Conservation (phyloP, 768 basidiomycete species). For the Boletus pseudopeckii region DNA sequence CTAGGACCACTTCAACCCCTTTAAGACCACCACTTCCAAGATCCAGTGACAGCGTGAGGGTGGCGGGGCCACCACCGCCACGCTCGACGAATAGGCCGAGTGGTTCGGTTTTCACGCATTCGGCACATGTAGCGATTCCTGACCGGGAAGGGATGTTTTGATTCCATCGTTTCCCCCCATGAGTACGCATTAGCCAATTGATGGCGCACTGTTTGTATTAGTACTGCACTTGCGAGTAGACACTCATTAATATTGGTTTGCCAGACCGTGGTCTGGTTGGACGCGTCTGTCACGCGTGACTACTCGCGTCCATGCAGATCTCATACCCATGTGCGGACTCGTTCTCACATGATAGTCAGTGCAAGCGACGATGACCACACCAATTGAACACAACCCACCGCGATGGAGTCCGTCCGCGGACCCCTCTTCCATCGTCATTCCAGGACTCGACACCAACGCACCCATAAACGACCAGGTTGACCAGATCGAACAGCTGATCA, state of each 20-base stretch:
- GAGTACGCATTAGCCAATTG: not conserved
- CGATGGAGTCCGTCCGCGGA: slow-evolving; percentile 67
- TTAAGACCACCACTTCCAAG: slow-evolving; percentile 26
- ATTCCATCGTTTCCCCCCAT: slow-evolving; percentile 3
- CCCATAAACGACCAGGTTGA: slow-evolving; percentile 81
- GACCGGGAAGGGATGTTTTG: slow-evolving; percentile 64
- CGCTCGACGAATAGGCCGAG: slow-evolving; percentile 66
- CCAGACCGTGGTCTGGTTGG: too few relatives aligned
- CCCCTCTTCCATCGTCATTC: slow-evolving; percentile 60
- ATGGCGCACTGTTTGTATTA: not conserved
- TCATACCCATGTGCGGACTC: not conserved
- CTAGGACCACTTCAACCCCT: slow-evolving; percentile 17
- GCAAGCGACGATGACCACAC: slow-evolving; percentile 31
- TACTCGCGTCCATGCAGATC: too few relatives aligned
- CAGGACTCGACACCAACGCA: slow-evolving; percentile 69
- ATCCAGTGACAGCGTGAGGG: slow-evolving; percentile 27
- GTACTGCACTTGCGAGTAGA: not conserved
- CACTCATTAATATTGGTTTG: too few relatives aligned
- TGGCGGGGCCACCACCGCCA: slow-evolving; percentile 58
- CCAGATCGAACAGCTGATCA: slow-evolving; percentile 94
- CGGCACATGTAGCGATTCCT: slow-evolving; percentile 51
- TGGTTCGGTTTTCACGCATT: slow-evolving; percentile 40
- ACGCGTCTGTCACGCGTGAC: slow-evolving; percentile 27
- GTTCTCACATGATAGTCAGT: not conserved
- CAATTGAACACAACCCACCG: slow-evolving; percentile 58